Evolutionary conservation across 2,329 filamentous ascomycete species (phyloP), one percentile per base, ranked within the genome.

Genomic region (Nothophoma quercina): DNA sequence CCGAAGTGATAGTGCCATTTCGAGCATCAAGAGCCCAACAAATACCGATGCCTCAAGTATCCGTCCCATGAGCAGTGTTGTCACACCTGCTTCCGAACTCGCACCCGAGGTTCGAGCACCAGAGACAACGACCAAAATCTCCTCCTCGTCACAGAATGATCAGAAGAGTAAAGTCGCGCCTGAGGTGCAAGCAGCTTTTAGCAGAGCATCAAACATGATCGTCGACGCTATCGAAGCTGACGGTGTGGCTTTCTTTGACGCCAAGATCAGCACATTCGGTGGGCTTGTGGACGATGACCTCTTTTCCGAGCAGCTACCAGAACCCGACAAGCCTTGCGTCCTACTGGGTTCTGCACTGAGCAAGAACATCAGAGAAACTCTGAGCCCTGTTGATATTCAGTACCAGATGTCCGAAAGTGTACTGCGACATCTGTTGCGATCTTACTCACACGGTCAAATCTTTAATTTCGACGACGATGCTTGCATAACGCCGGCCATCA

Each of bases 161-260:
- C 52, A 63, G 22, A 63, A 62, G 28, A 58, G 64, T 41, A 61
- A 56, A 13, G 61, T 62, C 21, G 62, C 70, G 1, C 69, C 71
- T 4, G 71, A 75, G 29, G 53, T 74, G 8, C 65, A 63, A 29
- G 62, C 64, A 4, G 67, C 72, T 6, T 75, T 76, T 32, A 64
- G 60, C 16, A 55, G 72, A 22, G 73, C 73, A 7, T 69, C 71
- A 4, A 72, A 68, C 34, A 75, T 75, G 67, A 74, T 76, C n/a
- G 64, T 72, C 0, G 70, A 75, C 36, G 67, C 69, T 0, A 73
- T 68, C 7, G 72, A 75, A 46, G 63, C 71, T 8, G 72, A 74
- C 35, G 73, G 73, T 10, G 68, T 64, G 4, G 62, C 70, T 4
- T 75, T 76, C 48, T 74, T 75, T 32, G 73, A 76, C 38, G 72